Evolutionary conservation across 225 moss, liverwort and hornwort genomes (phyloP).

Genomic region (Pseudoscleropodium purum): DNA sequence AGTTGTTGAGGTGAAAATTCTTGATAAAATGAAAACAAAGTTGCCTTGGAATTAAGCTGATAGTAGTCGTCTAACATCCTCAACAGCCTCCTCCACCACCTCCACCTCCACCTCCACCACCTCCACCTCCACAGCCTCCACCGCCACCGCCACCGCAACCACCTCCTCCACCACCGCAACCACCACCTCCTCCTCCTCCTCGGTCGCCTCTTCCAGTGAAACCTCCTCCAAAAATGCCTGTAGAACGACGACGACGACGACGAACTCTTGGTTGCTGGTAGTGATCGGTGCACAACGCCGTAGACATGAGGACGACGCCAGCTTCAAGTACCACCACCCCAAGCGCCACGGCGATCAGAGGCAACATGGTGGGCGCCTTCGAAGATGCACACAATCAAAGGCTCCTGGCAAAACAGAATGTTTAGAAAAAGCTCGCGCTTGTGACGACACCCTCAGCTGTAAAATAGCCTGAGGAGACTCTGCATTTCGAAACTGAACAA

Average conservation of each 20-base stretch:
- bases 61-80: neutral
- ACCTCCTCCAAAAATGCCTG: neutral
- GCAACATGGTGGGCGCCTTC: neutral
- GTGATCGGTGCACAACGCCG: neutral
- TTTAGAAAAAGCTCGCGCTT: neutral
- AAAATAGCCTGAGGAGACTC: neutral
- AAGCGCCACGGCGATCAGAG: neutral
- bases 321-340: neutral
- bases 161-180: neutral
- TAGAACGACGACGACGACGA: neutral
- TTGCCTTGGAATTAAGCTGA: neutral
- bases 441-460: neutral
- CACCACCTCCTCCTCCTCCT: neutral
- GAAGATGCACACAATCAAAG: neutral
- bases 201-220: neutral
- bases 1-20: neutral
- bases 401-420: neutral
- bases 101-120: neutral
- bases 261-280: neutral
- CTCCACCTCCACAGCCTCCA: neutral
- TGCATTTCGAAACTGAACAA: neutral
- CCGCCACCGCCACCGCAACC: neutral
- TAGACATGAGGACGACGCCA: constrained; percentile 4
- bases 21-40: neutral
- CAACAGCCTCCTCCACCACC: neutral